Evolutionary conservation across 805 yeast species (phyloP), one percentile per base, ranked within the genome.

Genomic region (Saccharomyces kudriavzevii): DNA sequence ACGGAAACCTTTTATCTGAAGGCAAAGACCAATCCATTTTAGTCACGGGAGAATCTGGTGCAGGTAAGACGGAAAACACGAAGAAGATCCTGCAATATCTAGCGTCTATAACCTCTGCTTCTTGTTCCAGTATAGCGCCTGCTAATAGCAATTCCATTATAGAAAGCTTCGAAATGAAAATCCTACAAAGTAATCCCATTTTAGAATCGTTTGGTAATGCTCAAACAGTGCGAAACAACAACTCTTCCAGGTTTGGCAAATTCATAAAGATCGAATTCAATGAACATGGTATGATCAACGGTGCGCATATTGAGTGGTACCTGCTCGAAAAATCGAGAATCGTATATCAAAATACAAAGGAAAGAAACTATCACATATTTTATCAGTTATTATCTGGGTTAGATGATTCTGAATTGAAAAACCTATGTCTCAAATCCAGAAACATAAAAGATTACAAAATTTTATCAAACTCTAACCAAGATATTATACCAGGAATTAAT

Each of bases 31-130:
- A 94, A 72, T 84, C 95, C 11, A 89, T 94, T 52, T 75, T 94
- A 49, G 97, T 94, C n/a, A 94, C 99, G 0, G 99, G 99, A 58
- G 99, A 94, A 67, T 86, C 96, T 25, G 99, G 99, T 60, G 99
- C 99, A 0, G 99, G 99, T 51, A 94, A 94, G 67, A 94, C 99
- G 0, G 99, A 94, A 71, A 94, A 89, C 61, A 94, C 99, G 4
- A 94, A 94, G 69, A 90, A 87, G 66, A 90, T 94, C 52, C 85
- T 94, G 55, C 97, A 91, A 68, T 94, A 90, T 68, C 76, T 94
- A 53, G 89, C 97, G 0, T 83, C 89, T 6, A 84, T 89, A 27
- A 82, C 95, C 1, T 65, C 79, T 9, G 9, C 6, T 11, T 20
- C 28, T 22, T 49, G 4, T 24, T 30, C 14, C 31, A 59, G 17